Conservation (phyloP, 1,284 basidiomycete species). For the Ceratobasidium papillatum region DNA sequence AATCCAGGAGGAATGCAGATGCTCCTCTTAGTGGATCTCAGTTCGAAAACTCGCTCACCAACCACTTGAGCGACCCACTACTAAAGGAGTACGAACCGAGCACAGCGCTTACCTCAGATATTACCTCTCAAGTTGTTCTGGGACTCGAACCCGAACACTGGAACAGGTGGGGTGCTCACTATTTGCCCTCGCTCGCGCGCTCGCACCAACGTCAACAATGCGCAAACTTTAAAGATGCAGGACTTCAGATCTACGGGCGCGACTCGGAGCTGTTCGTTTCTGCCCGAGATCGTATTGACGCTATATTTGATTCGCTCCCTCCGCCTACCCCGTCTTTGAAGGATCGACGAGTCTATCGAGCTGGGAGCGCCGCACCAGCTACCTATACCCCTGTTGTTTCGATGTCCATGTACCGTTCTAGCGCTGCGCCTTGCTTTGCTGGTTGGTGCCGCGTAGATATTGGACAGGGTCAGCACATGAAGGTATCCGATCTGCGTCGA, state of each 20-base stretch:
- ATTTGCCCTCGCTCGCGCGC: conserved; percentile 44
- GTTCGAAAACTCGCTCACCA: not conserved
- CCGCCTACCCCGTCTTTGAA: conserved; percentile 44
- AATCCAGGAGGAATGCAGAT: not conserved
- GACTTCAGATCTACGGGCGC: conserved; percentile 44
- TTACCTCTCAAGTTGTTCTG: conserved; percentile 43
- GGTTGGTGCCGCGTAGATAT: conserved; percentile 41
- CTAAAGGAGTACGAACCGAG: conserved; percentile 25
- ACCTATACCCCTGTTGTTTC: conserved; percentile 16
- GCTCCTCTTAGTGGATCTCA: not conserved
- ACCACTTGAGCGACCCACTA: not conserved
- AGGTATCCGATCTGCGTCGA: conserved; percentile 37
- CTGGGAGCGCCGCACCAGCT: conserved; percentile 1
- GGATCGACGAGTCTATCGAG: conserved; percentile 20
- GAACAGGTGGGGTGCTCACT: conserved; percentile 44
- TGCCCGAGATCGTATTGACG: conserved; percentile 44
- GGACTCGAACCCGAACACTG: conserved; percentile 39
- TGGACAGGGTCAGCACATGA: conserved; percentile 17
- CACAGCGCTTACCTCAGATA: conserved; percentile 43
- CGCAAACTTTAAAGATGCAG: conserved; percentile 45
- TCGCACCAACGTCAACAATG: conserved; percentile 46
- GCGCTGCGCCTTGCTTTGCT: conserved; percentile 44
- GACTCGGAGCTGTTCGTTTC: conserved; percentile 43
- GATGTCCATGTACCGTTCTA: conserved; percentile 43
- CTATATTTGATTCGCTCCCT: conserved; percentile 45